These are phyloP conservation scores for Inonotus hispidus DNA, from an alignment of 1,284 basidiomycete genomes.

Conservation along the genomic window DNA sequence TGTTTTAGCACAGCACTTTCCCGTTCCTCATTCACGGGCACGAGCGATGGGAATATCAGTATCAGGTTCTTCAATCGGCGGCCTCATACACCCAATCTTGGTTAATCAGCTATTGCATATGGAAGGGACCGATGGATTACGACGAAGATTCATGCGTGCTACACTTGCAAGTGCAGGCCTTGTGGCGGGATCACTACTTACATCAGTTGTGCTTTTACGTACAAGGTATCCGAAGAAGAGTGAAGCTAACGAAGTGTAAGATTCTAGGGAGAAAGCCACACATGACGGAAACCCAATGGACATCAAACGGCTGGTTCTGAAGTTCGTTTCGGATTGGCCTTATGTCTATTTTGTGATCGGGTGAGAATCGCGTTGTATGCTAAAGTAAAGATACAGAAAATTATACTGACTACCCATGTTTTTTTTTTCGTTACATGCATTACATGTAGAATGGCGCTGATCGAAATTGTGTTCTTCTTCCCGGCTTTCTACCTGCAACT, in stretches of 20 bases:
- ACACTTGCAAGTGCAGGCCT: constrained; percentile 26
- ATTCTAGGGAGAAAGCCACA: background rate
- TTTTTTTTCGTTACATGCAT: no score
- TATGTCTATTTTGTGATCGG: constrained; percentile 16
- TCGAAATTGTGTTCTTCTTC: background rate
- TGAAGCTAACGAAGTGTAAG: background rate
- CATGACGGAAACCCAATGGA: background rate
- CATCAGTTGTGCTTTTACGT: constrained; percentile 28
- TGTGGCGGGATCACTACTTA: constrained; percentile 24
- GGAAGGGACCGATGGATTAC: constrained; percentile 25
- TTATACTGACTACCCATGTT: no score
- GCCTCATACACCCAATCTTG: constrained; percentile 27
- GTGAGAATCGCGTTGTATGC: background rate
- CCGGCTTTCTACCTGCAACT: constrained; percentile 6
- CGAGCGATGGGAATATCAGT: constrained; percentile 1
- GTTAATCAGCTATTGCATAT: constrained; percentile 26
- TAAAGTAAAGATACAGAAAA: no score
- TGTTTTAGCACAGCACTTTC: constrained; percentile 21
- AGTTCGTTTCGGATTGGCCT: constrained; percentile 12
- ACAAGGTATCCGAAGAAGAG: constrained; percentile 20
- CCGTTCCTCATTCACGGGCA: background rate
- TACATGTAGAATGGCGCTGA: background rate
- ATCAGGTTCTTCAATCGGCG: constrained; percentile 21
- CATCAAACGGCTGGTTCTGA: background rate
- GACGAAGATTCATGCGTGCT: constrained; percentile 24